Base-by-base conservation (phyloP, 345 rosid species). In the Eucalyptus sideroxylon region DNA sequence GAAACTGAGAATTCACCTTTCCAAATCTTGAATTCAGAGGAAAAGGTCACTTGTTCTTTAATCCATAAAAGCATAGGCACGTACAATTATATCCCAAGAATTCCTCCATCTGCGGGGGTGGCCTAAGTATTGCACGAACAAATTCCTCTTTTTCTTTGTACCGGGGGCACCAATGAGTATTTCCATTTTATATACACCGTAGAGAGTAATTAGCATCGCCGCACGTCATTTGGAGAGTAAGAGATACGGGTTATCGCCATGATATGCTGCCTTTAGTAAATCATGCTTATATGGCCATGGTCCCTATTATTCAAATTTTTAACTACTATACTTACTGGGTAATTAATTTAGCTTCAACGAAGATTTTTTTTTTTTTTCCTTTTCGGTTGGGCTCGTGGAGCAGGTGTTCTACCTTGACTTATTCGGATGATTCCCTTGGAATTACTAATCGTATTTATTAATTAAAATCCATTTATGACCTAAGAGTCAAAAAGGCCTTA, bases 91-190 rank as follows among this genome's bases (percentile, higher is more conserved):
- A 72, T 77, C 27, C 47, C 47, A 37, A 21, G 16, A 37, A 21
- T 40, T 77, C 45, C 47, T 77, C 47, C 83, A 77, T 77, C 42
- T 77, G 27, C 13, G 27, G 3, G 83, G 45, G 24, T 62, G 69
- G 8, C 26, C 82, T 37, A 9, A 72, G 14, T 2, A 37, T 72
- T 11, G 14, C 44, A 37, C 19, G 82, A 37, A 37, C 47, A 77
- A 21, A 77, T 77, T 37, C 23, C 47, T 19, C 47, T 21, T 40
- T 40, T 77, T 21, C 15, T 37, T 56, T 1, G 0, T 72, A 19
- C 59, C 26, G 4, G 24, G 80, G 0, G 4, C 4, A 40, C 9
- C 4, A 0, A 34, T 72, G 44, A 72, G 14, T 34, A 9, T 72
- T 19, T 72, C 3, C 82, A 19, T 34, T 4, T 6, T 6, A 37